Conservation (phyloP, 164 flowering plant genomes). For the Magnolia officinalis region DNA sequence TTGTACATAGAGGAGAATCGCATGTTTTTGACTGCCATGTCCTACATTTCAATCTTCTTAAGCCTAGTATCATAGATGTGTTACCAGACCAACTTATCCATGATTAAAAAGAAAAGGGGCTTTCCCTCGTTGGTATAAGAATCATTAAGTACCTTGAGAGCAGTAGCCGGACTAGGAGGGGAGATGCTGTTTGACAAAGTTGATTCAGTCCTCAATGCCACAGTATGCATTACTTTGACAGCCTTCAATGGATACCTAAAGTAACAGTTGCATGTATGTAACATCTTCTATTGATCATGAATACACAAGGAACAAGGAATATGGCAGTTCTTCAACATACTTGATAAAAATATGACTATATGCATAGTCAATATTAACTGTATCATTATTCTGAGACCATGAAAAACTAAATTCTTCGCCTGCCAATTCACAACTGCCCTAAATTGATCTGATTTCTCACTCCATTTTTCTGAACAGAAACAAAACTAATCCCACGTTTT, state of each 20-base stretch:
- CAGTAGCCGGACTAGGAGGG: slow-evolving; percentile 36
- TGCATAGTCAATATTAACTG: neutral
- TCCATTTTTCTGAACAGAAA: neutral
- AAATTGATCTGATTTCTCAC: neutral
- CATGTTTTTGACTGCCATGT: neutral
- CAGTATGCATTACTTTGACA: slow-evolving; percentile 94
- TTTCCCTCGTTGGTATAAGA: neutral
- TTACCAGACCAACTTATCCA: neutral
- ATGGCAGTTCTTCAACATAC: neutral
- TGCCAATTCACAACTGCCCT: neutral
- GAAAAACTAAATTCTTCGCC: neutral
- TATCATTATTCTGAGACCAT: neutral
- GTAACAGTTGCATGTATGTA: neutral
- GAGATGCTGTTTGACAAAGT: slow-evolving; percentile 37
- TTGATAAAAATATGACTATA: neutral
- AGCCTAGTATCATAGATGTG: neutral
- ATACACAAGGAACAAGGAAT: neutral
- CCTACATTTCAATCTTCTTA: neutral
- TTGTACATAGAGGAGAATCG: neutral
- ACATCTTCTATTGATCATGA: neutral
- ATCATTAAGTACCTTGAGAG: slow-evolving; percentile 38
- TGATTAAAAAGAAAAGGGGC: neutral
- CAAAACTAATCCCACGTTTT: neutral
- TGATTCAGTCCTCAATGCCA: slow-evolving; percentile 86
- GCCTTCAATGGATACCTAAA: slow-evolving; percentile 89